Evolutionary conservation across 306 rosid species (phyloP).

Genomic region (Quercus gilva): DNA sequence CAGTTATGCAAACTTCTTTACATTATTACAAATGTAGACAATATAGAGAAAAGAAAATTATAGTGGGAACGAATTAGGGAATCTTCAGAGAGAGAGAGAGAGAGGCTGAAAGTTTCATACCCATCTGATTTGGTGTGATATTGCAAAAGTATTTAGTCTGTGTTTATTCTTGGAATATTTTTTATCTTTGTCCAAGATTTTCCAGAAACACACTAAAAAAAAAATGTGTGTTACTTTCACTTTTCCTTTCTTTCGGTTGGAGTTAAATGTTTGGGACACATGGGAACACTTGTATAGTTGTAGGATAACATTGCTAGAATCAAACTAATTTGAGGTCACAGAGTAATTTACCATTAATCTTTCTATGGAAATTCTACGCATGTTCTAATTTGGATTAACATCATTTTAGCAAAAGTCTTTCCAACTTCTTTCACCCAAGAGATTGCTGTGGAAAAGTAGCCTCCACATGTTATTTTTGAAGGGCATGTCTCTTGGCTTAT

Average conservation of each 20-base stretch:
- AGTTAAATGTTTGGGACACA: not conserved
- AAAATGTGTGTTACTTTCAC: constrained; percentile 12
- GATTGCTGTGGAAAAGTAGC: not conserved
- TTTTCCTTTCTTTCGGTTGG: constrained; percentile 4
- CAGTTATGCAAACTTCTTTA: no score
- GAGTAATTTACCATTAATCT: not conserved
- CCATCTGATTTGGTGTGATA: not conserved
- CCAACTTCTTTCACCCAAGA: not conserved
- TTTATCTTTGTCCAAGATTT: not conserved
- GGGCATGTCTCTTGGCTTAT: not conserved
- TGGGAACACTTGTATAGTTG: not conserved
- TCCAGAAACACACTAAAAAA: not conserved
- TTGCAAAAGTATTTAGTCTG: not conserved
- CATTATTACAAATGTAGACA: no score
- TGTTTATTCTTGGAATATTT: not conserved
- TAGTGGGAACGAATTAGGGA: no score
- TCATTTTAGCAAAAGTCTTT: not conserved
- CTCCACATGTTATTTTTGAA: not conserved
- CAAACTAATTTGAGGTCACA: not conserved
- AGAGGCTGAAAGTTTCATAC: no score
- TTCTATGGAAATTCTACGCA: not conserved
- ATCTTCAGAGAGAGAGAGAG: not conserved
- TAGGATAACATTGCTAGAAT: not conserved
- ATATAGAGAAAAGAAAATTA: no score
- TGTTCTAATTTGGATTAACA: not conserved